Conservation (phyloP, 2,329 filamentous ascomycete genomes). For the Hypoxylon sp. region DNA sequence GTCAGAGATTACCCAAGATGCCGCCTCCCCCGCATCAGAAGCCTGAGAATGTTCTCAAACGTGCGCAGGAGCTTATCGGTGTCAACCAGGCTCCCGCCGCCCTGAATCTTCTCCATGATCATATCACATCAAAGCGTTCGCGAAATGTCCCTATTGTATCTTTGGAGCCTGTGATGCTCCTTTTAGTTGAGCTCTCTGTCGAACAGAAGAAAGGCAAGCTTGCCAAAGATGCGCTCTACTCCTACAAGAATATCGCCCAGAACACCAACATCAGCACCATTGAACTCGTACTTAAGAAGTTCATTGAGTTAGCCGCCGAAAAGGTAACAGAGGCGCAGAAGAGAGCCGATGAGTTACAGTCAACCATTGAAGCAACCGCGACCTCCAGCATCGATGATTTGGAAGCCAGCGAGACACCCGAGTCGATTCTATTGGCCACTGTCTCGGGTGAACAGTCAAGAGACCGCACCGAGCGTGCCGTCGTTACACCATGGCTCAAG, state of each 20-base stretch:
- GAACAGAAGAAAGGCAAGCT: conserved; percentile 98
- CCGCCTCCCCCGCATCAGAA: conserved; percentile 97
- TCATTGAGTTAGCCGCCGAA: conserved; percentile 95
- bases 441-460: conserved; percentile 98
- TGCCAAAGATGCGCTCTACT: conserved; percentile 98
- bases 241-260: conserved; percentile 99
- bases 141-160: conserved; percentile 97
- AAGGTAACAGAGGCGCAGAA: conserved; percentile 97
- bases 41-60: conserved; percentile 99
- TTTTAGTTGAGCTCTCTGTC: conserved; percentile 96
- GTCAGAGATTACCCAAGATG: conserved; percentile 65
- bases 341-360: conserved; percentile 96
- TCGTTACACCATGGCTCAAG: conserved; percentile 99
- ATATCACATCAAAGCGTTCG: conserved; percentile 98
- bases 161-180: conserved; percentile 97
- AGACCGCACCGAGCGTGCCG: conserved; percentile 96
- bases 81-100: conserved; percentile 94
- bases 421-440: conserved; percentile 97
- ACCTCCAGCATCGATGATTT: conserved; percentile 90
- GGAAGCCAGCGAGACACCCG: conserved; percentile 96
- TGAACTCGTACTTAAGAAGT: conserved; percentile 96
- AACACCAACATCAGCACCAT: conserved; percentile 99
- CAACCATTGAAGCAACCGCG: conserved; percentile 81
- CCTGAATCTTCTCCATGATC: conserved; percentile 95
- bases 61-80: conserved; percentile 98